Percentiles rank a stretch among this genome's conserved stretches.
phyloP scores from a whole-genome alignment of 1,284 basidiomycete genomes.

The Boletellus deceptivus region DNA sequence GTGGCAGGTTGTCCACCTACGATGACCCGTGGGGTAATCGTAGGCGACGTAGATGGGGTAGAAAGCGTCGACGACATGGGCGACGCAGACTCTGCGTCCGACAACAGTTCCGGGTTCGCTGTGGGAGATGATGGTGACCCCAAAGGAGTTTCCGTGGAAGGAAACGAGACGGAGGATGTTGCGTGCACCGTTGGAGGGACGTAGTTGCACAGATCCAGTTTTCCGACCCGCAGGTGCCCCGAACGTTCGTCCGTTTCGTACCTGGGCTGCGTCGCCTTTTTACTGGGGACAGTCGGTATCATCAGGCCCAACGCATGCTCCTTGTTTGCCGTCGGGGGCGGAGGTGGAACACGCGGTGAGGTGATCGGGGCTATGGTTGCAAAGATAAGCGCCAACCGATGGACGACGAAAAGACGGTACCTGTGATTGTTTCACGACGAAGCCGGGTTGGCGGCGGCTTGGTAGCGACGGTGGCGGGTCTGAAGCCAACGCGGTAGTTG shows the following conservation, averaged over 20 bases:
- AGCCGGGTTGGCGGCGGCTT: neutral
- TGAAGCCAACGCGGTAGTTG: constrained; percentile 77
- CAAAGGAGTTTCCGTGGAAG: neutral
- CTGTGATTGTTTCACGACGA: constrained; percentile 22
- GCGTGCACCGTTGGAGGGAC: constrained; percentile 17
- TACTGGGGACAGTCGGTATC: neutral
- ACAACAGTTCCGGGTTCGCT: neutral
- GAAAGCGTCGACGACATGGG: constrained; percentile 30
- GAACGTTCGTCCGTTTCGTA: neutral
- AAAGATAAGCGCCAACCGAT: constrained; percentile 5
- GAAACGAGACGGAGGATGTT: constrained; percentile 3
- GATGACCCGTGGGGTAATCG: constrained; percentile 23
- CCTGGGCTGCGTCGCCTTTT: neutral
- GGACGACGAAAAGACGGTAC: constrained; percentile 8
- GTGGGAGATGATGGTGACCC: neutral
- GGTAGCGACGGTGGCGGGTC: constrained; percentile 18
- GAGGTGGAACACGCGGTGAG: neutral
- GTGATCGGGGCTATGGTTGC: constrained; percentile 9
- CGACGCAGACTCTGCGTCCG: constrained; percentile 20
- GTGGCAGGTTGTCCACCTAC: constrained; percentile 27
- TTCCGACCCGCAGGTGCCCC: constrained; percentile 13
- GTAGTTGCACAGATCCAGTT: constrained; percentile 27
- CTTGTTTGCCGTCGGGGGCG: constrained; percentile 6
- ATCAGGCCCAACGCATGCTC: constrained; percentile 14
- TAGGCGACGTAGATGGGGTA: constrained; percentile 25